A percentile compares a stretch with the other conserved stretches of the same genome.
Conservation (phyloP, 2,329 filamentous ascomycete species). For the Knufia fluminis region DNA sequence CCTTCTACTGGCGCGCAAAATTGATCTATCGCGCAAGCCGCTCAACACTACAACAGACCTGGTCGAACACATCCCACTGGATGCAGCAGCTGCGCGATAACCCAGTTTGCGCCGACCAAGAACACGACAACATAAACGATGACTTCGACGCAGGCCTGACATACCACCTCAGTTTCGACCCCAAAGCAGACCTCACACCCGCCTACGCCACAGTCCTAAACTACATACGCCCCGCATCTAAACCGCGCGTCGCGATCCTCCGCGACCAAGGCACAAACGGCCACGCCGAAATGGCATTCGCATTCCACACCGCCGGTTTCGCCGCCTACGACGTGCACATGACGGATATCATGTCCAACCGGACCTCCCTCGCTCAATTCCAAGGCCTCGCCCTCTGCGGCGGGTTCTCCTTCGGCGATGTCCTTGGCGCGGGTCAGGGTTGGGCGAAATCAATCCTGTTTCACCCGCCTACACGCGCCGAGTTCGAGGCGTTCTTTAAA, state of each 20-base stretch:
- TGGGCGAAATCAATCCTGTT: constrained; percentile 92
- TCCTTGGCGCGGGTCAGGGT: constrained; percentile 87
- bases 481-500: constrained; percentile 79
- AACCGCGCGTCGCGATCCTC: constrained; percentile 78
- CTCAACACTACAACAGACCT: constrained; percentile 70
- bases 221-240: constrained; percentile 50
- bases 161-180: constrained; percentile 74
- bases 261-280: constrained; percentile 94
- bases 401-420: constrained; percentile 90
- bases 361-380: constrained; percentile 72
- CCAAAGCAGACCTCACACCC: constrained; percentile 51
- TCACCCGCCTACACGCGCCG: constrained; percentile 63
- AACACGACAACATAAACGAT: constrained; percentile 67
- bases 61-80: constrained; percentile 78
- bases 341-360: constrained; percentile 75
- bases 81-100: constrained; percentile 91
- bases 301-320: constrained; percentile 85
- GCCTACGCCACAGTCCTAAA: constrained; percentile 39
- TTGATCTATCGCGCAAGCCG: constrained; percentile 62
- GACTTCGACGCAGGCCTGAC: constrained; percentile 70
- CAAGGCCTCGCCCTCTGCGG: constrained; percentile 88
- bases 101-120: constrained; percentile 72
- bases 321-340: constrained; percentile 91
- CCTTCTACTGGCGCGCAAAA: constrained; percentile 61
- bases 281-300: constrained; percentile 95